These are phyloP conservation scores for Fraxinus albicans DNA, from an alignment of 305 asterid genomes.

Conservation along the genomic window DNA sequence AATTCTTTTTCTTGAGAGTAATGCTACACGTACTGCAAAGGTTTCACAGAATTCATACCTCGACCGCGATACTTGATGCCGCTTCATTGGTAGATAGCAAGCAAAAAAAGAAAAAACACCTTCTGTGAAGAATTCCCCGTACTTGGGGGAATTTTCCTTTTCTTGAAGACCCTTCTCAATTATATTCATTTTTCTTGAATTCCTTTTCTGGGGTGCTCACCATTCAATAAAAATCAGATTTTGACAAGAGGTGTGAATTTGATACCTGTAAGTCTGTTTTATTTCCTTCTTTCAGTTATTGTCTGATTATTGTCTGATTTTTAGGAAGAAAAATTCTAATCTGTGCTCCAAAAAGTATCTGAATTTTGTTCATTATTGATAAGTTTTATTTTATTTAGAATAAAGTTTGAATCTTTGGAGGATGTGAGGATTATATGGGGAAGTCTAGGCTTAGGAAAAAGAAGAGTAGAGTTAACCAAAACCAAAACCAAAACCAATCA, in stretches of 20 bases:
- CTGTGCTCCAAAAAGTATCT: slow-evolving; percentile 7
- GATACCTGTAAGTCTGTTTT: slow-evolving; percentile 41
- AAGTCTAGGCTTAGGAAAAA: slow-evolving; percentile 84
- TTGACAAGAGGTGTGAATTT: slow-evolving; percentile 14
- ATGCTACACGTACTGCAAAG: no score
- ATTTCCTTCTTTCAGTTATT: not conserved
- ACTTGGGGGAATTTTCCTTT: no score
- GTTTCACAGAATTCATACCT: no score
- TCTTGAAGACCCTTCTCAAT: not conserved
- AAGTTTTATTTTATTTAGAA: not conserved
- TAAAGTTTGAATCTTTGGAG: slow-evolving; percentile 31
- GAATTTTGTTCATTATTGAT: not conserved
- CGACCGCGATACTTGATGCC: no score
- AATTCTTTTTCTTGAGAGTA: no score
- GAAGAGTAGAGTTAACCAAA: slow-evolving; percentile 44
- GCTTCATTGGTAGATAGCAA: no score
- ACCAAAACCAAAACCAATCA: slow-evolving; percentile 30
- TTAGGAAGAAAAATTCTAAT: slow-evolving; percentile 13
- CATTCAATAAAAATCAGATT: not conserved
- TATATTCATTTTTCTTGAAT: slow-evolving; percentile 15
- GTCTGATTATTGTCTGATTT: not conserved
- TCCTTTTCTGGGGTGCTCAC: slow-evolving; percentile 25
- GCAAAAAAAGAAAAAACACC: no score
- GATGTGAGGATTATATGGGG: slow-evolving; percentile 54
- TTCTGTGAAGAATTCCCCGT: no score